These are phyloP conservation scores for Triglochin maritima DNA, from an alignment of 106 monocot species.

Conservation along the genomic window DNA sequence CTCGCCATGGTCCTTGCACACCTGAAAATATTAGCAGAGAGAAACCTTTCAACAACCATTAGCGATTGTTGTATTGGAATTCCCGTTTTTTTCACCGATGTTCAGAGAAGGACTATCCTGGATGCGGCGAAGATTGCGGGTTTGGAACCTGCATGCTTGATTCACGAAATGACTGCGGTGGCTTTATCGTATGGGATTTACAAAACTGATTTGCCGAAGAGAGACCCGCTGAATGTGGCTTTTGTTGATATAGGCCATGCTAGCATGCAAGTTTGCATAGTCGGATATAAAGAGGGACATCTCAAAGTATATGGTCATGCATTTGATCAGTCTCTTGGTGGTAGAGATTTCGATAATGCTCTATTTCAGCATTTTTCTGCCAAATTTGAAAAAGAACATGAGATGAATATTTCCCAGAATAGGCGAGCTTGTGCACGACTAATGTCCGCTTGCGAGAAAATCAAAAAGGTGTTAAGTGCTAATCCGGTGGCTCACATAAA, in stretches of 20 bases:
- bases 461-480: conserved; percentile 82
- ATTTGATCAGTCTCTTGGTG: conserved; percentile 59
- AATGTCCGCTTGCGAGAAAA: conserved; percentile 57
- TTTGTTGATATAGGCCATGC: conserved; percentile 86
- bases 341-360: conserved; percentile 77
- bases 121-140: conserved; percentile 77
- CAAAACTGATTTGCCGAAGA: conserved; percentile 58
- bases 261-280: conserved; percentile 75
- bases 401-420: conserved; percentile 60
- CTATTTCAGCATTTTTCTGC: conserved; percentile 61
- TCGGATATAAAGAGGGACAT: conserved; percentile 53
- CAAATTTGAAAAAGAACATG: conserved; percentile 51
- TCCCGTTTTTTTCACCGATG: conserved; percentile 67
- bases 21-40: conserved; percentile 66
- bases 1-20: conserved; percentile 65
- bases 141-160: conserved; percentile 43
- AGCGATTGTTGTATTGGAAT: conserved; percentile 81
- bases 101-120: conserved; percentile 54
- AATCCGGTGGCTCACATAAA: conserved; percentile 79
- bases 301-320: conserved; percentile 49
- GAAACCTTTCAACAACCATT: conserved; percentile 45
- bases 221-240: conserved; percentile 44
- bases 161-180: conserved; percentile 75
- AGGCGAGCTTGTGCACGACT: conserved; percentile 62
- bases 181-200: conserved; percentile 70